Base-by-base conservation (phyloP, 306 rosid genomes). In the Citrullus colocynthis region DNA sequence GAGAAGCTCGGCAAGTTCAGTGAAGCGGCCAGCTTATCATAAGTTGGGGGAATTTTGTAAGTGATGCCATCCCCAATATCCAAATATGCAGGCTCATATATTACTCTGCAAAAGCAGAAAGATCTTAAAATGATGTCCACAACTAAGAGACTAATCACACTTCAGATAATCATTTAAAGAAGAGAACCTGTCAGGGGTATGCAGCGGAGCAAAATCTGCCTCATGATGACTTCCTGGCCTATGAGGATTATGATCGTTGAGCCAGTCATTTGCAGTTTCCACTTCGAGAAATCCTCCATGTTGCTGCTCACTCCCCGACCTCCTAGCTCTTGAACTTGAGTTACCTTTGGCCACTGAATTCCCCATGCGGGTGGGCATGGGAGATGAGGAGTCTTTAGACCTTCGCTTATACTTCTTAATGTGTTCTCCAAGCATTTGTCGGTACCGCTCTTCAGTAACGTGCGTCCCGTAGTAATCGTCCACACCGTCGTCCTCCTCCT, bases 371-470 rank as follows among this genome's bases (percentile, higher is more conserved):
- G 81, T 82, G 42, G 88, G 89, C 58, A 81, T 90, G 78, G 92
- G 93, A 85, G 87, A 76, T 1, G 89, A 85, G 63, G 91, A 75
- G 70, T 90, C 96, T 91, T 91, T 96, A 80, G 78, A 79, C 91
- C 97, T 96, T 88, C 97, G 88, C 86, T 88, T 91, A 81, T 91
- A 92, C 78, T 89, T 89, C 85, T 91, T 88, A 81, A 92, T 82
- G 85, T 96, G 99, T 61, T 92, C 99, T 77, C 99, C 97, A 28
- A 96, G 93, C 98, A 96, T 96, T 76, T 95, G 87, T 49, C 98
- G 80, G 77, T 96, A 96, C 73, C 89, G 84, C 59, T 96, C 98
- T 86, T 96, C 99, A 0, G 90, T 92, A 82, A 86, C 83, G 78
- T 52, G 89, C 24, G 89, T 78, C 79, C 86, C 64, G 59, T 83